phyloP scores from a whole-genome alignment of 2,329 filamentous ascomycete genomes.

The Zopfia rhizophila region DNA sequence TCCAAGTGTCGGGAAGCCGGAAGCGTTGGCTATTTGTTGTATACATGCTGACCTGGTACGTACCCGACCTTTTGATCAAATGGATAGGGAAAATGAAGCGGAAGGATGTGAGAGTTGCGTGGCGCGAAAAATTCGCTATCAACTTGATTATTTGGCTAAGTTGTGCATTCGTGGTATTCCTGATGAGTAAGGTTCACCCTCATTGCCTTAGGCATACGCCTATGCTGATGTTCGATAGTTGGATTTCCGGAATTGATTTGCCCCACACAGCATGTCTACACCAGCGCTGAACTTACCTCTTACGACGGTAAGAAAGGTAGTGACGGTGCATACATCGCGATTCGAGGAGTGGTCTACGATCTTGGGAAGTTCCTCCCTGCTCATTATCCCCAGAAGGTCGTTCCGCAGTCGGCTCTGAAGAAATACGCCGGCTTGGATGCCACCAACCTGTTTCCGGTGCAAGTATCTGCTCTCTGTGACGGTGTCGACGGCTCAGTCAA shows the following conservation, averaged over 20 bases:
- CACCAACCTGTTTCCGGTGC: slow-evolving; percentile 89
- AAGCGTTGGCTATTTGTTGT: slow-evolving; percentile 92
- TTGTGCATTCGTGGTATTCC: slow-evolving; percentile 82
- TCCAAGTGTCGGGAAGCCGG: slow-evolving; percentile 78
- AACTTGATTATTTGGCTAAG: slow-evolving; percentile 96
- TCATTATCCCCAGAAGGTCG: slow-evolving; percentile 77
- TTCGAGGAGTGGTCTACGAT: slow-evolving; percentile 91
- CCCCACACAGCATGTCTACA: slow-evolving; percentile 89
- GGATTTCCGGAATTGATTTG: slow-evolving; percentile 89
- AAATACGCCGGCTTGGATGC: slow-evolving; percentile 90
- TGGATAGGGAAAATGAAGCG: slow-evolving; percentile 85
- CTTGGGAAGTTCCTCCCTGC: slow-evolving; percentile 75
- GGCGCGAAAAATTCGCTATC: slow-evolving; percentile 97
- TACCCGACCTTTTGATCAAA: slow-evolving; percentile 85
- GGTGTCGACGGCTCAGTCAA: slow-evolving; percentile 76
- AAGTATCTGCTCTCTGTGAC: slow-evolving; percentile 90
- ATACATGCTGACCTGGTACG: slow-evolving; percentile 83
- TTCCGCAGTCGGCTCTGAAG: slow-evolving; percentile 70
- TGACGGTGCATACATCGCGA: slow-evolving; percentile 74
- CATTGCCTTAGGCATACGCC: neutral
- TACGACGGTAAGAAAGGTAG: slow-evolving; percentile 77
- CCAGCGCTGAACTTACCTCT: slow-evolving; percentile 75
- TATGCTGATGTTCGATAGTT: slow-evolving; percentile 56
- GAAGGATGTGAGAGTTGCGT: slow-evolving; percentile 91
- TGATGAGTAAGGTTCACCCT: slow-evolving; percentile 66